Conservation (phyloP, 2,329 filamentous ascomycete species). For the Pleoardoris graminearum region DNA sequence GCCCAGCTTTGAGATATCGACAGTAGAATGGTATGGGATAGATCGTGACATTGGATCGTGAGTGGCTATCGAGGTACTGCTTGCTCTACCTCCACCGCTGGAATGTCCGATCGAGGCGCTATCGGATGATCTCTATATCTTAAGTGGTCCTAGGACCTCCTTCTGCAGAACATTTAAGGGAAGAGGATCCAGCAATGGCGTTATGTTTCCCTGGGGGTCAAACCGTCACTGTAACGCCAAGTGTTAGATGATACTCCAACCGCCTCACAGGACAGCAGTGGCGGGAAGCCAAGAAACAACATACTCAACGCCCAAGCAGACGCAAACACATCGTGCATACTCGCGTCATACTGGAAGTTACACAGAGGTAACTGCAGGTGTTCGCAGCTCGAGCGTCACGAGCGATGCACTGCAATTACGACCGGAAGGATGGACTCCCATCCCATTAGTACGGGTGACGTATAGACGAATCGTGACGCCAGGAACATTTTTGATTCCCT, state of each 20-base stretch:
- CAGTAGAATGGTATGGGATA: conserved; percentile 19
- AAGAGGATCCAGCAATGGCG: background rate
- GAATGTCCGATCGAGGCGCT: too few relatives aligned
- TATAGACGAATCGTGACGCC: too few relatives aligned
- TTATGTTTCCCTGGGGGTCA: conserved; percentile 18
- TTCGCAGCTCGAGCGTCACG: too few relatives aligned
- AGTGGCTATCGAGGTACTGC: background rate
- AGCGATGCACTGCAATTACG: too few relatives aligned
- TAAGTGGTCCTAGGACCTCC: too few relatives aligned
- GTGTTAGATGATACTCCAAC: conserved; percentile 18
- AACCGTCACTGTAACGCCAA: conserved; percentile 33
- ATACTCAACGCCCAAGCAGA: too few relatives aligned
- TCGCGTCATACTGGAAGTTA: too few relatives aligned
- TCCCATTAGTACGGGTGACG: too few relatives aligned
- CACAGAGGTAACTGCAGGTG: too few relatives aligned
- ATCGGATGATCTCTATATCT: background rate
- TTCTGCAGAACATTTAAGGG: background rate
- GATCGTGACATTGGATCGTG: background rate
- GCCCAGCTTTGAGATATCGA: conserved; percentile 16
- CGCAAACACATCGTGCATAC: too few relatives aligned
- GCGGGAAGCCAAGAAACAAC: background rate
- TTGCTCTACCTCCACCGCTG: background rate
- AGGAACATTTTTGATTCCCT: too few relatives aligned
- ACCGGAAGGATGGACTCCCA: too few relatives aligned
- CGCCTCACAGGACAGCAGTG: background rate